Conservation (phyloP, 192 early-diverging fungal species). For the Funneliformis mosseae region DNA sequence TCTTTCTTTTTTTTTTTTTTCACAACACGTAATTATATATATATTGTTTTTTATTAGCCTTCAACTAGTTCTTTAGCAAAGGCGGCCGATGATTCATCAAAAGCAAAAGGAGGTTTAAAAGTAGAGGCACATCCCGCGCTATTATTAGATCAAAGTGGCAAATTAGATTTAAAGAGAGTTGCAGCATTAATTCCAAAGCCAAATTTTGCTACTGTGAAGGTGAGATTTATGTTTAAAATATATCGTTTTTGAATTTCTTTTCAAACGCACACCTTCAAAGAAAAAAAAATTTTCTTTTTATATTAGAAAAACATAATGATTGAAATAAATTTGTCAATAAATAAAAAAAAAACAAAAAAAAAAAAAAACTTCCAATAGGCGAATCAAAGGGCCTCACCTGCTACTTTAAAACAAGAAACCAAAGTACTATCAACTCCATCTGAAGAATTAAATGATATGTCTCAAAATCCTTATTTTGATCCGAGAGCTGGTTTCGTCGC, state of each 20-base stretch:
- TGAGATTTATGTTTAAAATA: constrained; percentile 17
- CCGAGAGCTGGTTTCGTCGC: constrained; percentile 55
- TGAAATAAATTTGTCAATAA: not conserved
- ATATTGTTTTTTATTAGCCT: constrained; percentile 4
- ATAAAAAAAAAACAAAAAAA: constrained; percentile 20
- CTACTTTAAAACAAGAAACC: constrained; percentile 48
- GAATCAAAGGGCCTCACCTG: constrained; percentile 59
- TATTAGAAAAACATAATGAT: constrained; percentile 15
- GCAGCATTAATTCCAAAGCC: constrained; percentile 58
- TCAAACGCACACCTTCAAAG: constrained; percentile 32
- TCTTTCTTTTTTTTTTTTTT: not conserved
- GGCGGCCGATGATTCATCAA: constrained; percentile 24
- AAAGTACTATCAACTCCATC: constrained; percentile 51
- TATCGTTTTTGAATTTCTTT: not conserved
- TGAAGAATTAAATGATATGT: constrained; percentile 61
- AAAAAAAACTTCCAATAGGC: constrained; percentile 60
- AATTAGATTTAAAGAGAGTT: constrained; percentile 43
- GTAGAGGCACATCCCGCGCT: constrained; percentile 43
- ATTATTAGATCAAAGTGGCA: constrained; percentile 52
- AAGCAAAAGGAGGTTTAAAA: constrained; percentile 43
- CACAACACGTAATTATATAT: not conserved
- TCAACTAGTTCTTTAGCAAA: constrained; percentile 32
- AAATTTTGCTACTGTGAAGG: constrained; percentile 48
- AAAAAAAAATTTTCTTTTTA: not conserved
- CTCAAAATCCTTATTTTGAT: constrained; percentile 91